Evolutionary conservation across 805 yeast genomes (phyloP).

Genomic region (Cyberlindnera petersonii): DNA sequence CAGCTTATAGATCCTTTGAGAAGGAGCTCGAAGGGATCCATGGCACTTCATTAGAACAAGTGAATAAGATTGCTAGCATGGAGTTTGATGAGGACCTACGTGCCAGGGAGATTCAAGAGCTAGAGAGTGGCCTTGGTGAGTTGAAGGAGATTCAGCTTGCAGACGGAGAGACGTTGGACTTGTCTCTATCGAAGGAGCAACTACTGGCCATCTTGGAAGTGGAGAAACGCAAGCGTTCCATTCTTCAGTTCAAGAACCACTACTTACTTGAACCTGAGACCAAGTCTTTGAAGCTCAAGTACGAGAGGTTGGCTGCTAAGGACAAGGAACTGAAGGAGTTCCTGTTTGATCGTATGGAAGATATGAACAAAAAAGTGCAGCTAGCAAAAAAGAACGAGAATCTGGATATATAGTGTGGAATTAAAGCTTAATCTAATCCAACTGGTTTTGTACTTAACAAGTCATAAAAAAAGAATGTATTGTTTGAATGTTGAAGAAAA

Average conservation of each 20-base stretch:
- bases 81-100: conserved; percentile 17
- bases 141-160: conserved; percentile 18
- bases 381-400: conserved; percentile 3
- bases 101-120: conserved; percentile 7
- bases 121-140: conserved; percentile 17
- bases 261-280: conserved; percentile 19
- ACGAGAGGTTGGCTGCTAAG: conserved; percentile 21
- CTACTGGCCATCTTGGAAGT: conserved; percentile 16
- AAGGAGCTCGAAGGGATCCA: conserved; percentile 11
- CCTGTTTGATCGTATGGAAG: conserved; percentile 19
- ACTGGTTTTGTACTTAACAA: no score
- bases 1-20: conserved; percentile 11
- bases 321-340: conserved; percentile 24
- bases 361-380: conserved; percentile 18
- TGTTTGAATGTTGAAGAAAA: neutral
- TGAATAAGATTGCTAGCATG: conserved; percentile 17
- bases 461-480: neutral
- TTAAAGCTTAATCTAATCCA: neutral
- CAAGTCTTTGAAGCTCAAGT: conserved; percentile 9
- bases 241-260: conserved; percentile 18
- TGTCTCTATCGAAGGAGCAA: conserved; percentile 19
- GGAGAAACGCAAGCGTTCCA: conserved; percentile 22
- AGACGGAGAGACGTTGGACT: conserved; percentile 7
- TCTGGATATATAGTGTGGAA: neutral
- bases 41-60: conserved; percentile 10